Evolutionary conservation across 129 eudicot species (phyloP), one percentile per base, ranked within the genome.

Genomic region (Arctium lappa): DNA sequence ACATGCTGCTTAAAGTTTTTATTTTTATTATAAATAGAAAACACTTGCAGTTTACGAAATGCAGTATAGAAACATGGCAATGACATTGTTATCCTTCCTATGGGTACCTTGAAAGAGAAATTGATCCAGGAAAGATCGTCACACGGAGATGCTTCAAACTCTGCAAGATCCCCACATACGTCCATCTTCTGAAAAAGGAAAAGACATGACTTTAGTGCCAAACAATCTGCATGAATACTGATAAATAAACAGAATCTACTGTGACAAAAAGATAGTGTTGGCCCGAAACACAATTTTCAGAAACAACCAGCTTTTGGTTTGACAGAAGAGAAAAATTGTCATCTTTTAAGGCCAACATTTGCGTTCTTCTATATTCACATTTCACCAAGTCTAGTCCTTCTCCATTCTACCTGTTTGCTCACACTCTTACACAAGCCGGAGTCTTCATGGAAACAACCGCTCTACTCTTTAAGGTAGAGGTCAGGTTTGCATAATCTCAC

Each of bases 71-170:
- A 18, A 7, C 10, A 36, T 5, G 44, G 27, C 2, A 78, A 73
- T 11, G 74, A 39, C 66, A 30, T 50, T 72, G 18, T 30, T 42
- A 81, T 71, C 82, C 62, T 83, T 82, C 11, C 16, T 38, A 32
- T 40, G 27, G 46, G 27, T 84, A 91, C 98, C 98, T 94, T 94
- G 85, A 94, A 94, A 79, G 97, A 94, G 85, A 94, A 94, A 80
- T 91, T 91, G 73, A 94, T 88, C 88, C 90, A 88, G 0, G 98
- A 94, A 34, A 79, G 83, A 79, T 91, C 89, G 82, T 94, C 94
- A 44, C 86, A 87, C 13, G 90, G 89, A 56, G 95, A 76, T 44
- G 93, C 77, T 87, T 84, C 87, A 68, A 93, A 93, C 79, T 93
- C 90, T 29, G 88, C 86, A 82, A 94, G 94, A 81, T 91, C 98